Conservation (phyloP, 192 early-diverging fungal species). For the Lobosporangium transversale region DNA sequence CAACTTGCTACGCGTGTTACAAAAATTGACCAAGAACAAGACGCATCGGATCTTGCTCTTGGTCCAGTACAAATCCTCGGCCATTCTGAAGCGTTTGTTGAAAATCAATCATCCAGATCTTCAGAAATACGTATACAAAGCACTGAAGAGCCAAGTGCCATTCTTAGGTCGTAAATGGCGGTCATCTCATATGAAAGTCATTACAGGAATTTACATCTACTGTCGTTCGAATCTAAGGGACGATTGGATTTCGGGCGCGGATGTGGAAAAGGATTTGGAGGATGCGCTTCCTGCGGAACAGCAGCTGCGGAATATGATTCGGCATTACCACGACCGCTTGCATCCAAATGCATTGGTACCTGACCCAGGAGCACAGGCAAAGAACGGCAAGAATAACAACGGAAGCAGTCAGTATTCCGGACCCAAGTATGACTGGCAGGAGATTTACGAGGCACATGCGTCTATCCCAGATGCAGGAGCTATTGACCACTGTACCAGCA, state of each 20-base stretch:
- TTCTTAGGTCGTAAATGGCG: constrained; percentile 86
- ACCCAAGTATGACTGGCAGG: constrained; percentile 50
- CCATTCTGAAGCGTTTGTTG: constrained; percentile 80
- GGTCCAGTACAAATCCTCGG: constrained; percentile 85
- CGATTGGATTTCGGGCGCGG: constrained; percentile 74
- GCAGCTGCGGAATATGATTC: constrained; percentile 67
- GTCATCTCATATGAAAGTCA: constrained; percentile 84
- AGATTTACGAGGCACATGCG: constrained; percentile 50
- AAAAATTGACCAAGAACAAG: constrained; percentile 84
- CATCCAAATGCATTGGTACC: constrained; percentile 50
- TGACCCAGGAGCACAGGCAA: constrained; percentile 25
- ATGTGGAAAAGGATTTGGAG: constrained; percentile 75
- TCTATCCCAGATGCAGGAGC: constrained; percentile 32
- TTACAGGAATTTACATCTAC: constrained; percentile 77
- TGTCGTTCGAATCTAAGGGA: constrained; percentile 71
- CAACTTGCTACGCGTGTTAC: constrained; percentile 78
- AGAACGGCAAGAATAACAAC: neutral
- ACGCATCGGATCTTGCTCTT: constrained; percentile 77
- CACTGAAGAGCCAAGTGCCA: constrained; percentile 83
- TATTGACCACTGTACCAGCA: constrained; percentile 13
- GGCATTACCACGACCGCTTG: constrained; percentile 67
- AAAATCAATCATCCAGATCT: constrained; percentile 74
- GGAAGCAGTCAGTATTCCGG: constrained; percentile 30
- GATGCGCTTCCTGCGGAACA: constrained; percentile 79
- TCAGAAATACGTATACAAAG: constrained; percentile 80